Conservation (phyloP, 441 rosid genomes). For the Populus hybrid region DNA sequence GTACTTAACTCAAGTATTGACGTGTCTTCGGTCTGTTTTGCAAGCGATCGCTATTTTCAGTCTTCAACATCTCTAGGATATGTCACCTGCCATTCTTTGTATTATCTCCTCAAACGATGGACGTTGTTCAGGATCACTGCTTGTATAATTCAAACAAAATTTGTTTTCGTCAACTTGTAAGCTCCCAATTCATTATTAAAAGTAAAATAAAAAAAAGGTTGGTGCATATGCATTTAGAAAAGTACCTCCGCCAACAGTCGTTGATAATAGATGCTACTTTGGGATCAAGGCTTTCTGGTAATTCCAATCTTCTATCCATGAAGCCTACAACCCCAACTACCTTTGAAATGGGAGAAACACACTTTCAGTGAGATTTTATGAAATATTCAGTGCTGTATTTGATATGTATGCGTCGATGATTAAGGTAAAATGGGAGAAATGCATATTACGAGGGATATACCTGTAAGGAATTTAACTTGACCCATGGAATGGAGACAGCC, state of each 20-base stretch:
- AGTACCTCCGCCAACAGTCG: slow-evolving; percentile 20
- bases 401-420: background rate
- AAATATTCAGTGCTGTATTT: no score
- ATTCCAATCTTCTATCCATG: slow-evolving; percentile 80
- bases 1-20: background rate
- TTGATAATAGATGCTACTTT: slow-evolving; percentile 56
- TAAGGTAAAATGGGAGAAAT: background rate
- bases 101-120: slow-evolving; percentile 77
- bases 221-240: slow-evolving; percentile 17
- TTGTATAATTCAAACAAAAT: slow-evolving; percentile 11
- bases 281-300: slow-evolving; percentile 69
- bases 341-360: slow-evolving; percentile 25
- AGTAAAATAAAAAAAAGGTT: background rate
- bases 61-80: background rate
- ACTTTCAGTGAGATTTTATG: background rate
- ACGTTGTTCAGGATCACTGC: slow-evolving; percentile 65
- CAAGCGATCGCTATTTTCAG: background rate
- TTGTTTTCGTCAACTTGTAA: background rate
- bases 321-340: slow-evolving; percentile 85
- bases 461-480: slow-evolving; percentile 64
- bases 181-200: background rate
- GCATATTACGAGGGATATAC: slow-evolving; percentile 21
- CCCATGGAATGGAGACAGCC: slow-evolving; percentile 79
- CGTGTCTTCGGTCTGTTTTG: background rate
- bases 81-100: slow-evolving; percentile 17